Base-by-base conservation (phyloP, 768 basidiomycete species). In the Polyporus arcularius region DNA sequence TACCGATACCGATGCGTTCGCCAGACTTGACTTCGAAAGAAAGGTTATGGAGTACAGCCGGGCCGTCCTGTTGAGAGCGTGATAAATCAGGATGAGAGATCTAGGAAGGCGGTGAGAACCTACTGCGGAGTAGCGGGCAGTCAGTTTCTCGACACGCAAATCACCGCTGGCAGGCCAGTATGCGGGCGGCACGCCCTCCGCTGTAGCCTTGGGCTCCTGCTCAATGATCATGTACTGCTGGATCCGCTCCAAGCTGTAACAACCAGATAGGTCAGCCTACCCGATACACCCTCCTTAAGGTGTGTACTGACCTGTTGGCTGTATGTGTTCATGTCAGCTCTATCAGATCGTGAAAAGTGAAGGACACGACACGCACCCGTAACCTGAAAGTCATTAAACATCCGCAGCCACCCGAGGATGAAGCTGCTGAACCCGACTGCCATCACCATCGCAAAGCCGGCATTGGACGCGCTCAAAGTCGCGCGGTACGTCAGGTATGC, bases 111-210 rank as follows among this genome's bases (percentile, higher is more conserved):
- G 3, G 26, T 18, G 9, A 35, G 10, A 32, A 39, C 71, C 28
- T 61, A 76, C 76, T 3, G 55, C 41, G 26, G 79, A 79, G 62
- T 83, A 84, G 43, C 75, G 72, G 0, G 86, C 85, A 12, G 76
- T 80, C 4, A 87, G 71, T 35, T 80, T 76, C 60, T 86, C 80
- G 1, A 85, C 80, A 4, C 71, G 66, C n/a, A 87, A 72, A 12
- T 77, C 72, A 1, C 86, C 86, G 31, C 80, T 82, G 1, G 85
- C 76, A 4, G 86, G 86, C 86, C 86, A 88, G 58, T 85, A 82
- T 0, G 86, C 85, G 4, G 86, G 85, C 4, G 86, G 86, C n/a
- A 77, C 68, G 3, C 80, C 79, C 6, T 72, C 62, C 30, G 71
- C 62, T 0, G 74, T 75, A 0, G 78, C 62, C 54, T 75, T 73